Evolutionary conservation across 2,329 filamentous ascomycete species (phyloP).

Genomic region (Colletotrichum sansevieriae): DNA sequence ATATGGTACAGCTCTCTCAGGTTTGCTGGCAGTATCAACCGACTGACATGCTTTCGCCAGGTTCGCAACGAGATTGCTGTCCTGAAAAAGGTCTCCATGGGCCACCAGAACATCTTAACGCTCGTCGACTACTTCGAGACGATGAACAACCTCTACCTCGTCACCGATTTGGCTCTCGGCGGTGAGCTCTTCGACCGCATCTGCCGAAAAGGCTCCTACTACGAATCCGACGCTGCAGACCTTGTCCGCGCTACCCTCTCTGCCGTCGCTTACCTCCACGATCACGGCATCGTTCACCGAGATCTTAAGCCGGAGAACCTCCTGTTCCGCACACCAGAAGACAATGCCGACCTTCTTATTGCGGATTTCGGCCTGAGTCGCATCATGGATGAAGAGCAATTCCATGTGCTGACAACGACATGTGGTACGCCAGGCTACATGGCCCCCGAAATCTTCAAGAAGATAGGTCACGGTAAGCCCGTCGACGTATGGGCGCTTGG

Average conservation of each 20-base stretch:
- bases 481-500: slow-evolving; percentile 99
- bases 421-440: slow-evolving; percentile 99
- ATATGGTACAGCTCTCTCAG: slow-evolving; percentile 78
- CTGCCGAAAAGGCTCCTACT: slow-evolving; percentile 98
- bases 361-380: slow-evolving; percentile 95
- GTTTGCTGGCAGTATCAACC: slow-evolving; percentile 6
- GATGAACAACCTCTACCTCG: slow-evolving; percentile 99
- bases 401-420: slow-evolving; percentile 96
- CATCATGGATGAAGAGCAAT: slow-evolving; percentile 99
- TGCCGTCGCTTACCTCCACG: slow-evolving; percentile 98
- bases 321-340: slow-evolving; percentile 95
- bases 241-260: slow-evolving; percentile 95
- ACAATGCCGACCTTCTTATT: slow-evolving; percentile 96
- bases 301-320: slow-evolving; percentile 98
- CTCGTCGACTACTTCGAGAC: slow-evolving; percentile 99
- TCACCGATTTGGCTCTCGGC: slow-evolving; percentile 95
- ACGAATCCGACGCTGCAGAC: slow-evolving; percentile 95
- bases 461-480: slow-evolving; percentile 96
- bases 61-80: slow-evolving; percentile 98
- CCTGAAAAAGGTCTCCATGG: slow-evolving; percentile 98
- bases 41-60: slow-evolving; percentile 57
- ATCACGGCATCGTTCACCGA: slow-evolving; percentile 98
- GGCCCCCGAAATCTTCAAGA: slow-evolving; percentile 99
- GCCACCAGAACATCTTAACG: slow-evolving; percentile 97
- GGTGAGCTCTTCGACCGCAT: slow-evolving; percentile 99